These are phyloP conservation scores for Omphalotus guepiniiformis DNA, from an alignment of 768 basidiomycete genomes.

Conservation along the genomic window DNA sequence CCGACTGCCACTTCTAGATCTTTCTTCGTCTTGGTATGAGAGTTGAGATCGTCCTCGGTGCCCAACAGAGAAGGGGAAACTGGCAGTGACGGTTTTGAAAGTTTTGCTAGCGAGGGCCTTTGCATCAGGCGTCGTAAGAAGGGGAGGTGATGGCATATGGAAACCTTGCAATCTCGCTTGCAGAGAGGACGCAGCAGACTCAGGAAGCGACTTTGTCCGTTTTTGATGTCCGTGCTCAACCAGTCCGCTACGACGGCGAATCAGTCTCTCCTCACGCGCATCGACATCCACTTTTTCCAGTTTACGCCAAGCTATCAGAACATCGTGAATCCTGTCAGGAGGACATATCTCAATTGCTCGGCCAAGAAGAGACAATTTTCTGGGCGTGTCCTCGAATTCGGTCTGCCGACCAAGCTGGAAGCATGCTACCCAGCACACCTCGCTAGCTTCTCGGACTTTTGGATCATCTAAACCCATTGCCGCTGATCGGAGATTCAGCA, in stretches of 20 bases:
- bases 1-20: conserved; percentile 36
- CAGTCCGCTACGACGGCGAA: conserved; percentile 18
- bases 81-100: conserved; percentile 73
- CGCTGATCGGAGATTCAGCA: conserved; percentile 43
- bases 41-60: conserved; percentile 34
- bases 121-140: conserved; percentile 71
- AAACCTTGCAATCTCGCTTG: conserved; percentile 60
- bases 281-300: conserved; percentile 65
- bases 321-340: conserved; percentile 67
- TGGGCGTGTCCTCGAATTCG: conserved; percentile 64
- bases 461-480: conserved; percentile 30
- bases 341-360: conserved; percentile 86
- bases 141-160: conserved; percentile 63
- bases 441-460: conserved; percentile 54
- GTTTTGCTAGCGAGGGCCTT: conserved; percentile 76
- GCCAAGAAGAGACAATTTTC: conserved; percentile 70
- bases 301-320: conserved; percentile 75
- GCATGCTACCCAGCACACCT: conserved; percentile 88
- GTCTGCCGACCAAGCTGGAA: conserved; percentile 83
- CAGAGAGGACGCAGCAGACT: conserved; percentile 47
- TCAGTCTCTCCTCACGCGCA: conserved; percentile 40
- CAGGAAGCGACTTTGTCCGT: conserved; percentile 14
- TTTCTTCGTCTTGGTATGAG: conserved; percentile 39
- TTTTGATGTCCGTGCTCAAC: conserved; percentile 7
- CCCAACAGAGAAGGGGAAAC: conserved; percentile 63